Percentiles rank a stretch among this genome's conserved stretches.
These are phyloP conservation scores for Stylonectria norvegica DNA, from an alignment of 2,329 filamentous ascomycete genomes.

Conservation along the genomic window DNA sequence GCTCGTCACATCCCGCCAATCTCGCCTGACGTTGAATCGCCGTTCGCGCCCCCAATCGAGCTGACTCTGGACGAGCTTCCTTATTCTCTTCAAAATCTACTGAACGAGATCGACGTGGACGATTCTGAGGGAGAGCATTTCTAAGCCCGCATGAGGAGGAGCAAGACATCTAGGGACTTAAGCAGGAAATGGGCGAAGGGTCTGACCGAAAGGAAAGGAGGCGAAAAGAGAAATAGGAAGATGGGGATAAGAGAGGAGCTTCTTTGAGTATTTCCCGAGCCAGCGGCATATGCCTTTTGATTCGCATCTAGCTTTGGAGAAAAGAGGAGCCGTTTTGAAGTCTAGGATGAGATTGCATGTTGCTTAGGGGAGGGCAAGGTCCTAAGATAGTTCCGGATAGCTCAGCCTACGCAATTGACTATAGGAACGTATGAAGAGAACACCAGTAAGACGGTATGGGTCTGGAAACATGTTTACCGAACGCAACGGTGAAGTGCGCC, in stretches of 20 bases:
- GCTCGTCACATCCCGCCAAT: conserved; percentile 21
- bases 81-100: conserved; percentile 2
- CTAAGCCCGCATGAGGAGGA: background rate
- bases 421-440: too few species aligned
- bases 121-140: background rate
- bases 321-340: too few species aligned
- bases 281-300: too few species aligned
- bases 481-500: too few species aligned
- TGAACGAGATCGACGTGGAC: conserved; percentile 7
- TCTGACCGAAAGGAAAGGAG: too few species aligned
- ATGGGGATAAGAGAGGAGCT: conserved; percentile 1
- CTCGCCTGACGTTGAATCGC: conserved; percentile 1
- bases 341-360: too few species aligned
- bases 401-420: too few species aligned
- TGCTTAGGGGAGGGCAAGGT: too few species aligned
- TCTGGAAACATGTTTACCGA: too few species aligned
- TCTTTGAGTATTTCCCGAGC: background rate
- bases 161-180: background rate
- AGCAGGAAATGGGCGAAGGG: background rate
- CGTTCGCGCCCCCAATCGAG: conserved; percentile 5
- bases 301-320: too few species aligned
- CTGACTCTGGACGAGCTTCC: conserved; percentile 10
- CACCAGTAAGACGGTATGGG: too few species aligned
- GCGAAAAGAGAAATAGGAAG: background rate
- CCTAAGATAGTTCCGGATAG: too few species aligned